Percentiles rank a stretch among this genome's conserved stretches.
phyloP scores from a whole-genome alignment of 768 basidiomycete species.

The Tricholoma sp. region DNA sequence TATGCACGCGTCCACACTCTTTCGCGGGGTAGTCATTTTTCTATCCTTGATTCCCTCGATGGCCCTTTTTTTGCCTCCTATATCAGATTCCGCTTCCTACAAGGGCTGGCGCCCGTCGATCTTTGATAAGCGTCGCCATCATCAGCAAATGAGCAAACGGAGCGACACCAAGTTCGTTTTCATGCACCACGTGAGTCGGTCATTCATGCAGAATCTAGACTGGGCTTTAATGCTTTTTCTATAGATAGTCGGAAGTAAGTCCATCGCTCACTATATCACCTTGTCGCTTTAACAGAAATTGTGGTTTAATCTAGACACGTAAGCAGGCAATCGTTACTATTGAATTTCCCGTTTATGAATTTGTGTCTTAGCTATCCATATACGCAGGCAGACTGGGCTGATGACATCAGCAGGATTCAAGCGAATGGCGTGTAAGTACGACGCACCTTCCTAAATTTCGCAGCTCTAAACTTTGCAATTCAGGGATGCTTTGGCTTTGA shows the following conservation, averaged over 20 bases:
- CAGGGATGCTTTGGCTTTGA: conserved; percentile 60
- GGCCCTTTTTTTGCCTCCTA: background rate
- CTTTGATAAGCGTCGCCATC: background rate
- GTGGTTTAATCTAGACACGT: conserved; percentile 33
- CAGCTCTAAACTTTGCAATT: conserved; percentile 12
- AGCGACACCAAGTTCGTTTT: conserved; percentile 45
- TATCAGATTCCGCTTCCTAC: background rate
- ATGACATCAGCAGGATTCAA: conserved; percentile 36
- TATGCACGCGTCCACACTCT: background rate
- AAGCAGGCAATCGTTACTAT: conserved; percentile 9
- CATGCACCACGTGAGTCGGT: conserved; percentile 42
- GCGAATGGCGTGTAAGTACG: conserved; percentile 37
- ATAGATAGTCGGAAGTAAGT: conserved; percentile 46
- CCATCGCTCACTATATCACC: background rate
- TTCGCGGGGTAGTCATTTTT: background rate
- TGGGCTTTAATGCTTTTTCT: background rate
- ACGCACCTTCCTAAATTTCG: background rate
- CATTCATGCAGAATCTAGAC: background rate
- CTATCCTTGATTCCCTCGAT: background rate
- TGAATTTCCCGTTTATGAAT: background rate
- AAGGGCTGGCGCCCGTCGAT: background rate
- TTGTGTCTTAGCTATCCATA: conserved; percentile 31
- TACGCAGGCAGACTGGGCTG: conserved; percentile 32
- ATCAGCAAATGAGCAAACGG: conserved; percentile 25
- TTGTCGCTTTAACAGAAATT: background rate